A percentile compares a stretch with the other conserved stretches of the same genome.
These are phyloP conservation scores for Oxytropis ochrocephala DNA, from an alignment of 306 rosid genomes.

Conservation along the genomic window DNA sequence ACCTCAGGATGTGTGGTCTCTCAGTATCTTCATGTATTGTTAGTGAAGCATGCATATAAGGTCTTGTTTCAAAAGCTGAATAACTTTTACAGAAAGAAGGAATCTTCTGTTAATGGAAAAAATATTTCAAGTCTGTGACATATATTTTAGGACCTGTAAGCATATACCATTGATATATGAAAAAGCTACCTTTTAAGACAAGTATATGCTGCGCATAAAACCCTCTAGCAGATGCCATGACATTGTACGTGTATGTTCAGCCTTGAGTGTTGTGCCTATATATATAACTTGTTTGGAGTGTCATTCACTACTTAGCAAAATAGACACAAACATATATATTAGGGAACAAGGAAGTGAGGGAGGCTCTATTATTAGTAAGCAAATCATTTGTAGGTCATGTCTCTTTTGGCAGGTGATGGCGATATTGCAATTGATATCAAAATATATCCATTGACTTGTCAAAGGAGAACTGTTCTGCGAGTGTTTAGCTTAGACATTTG, in stretches of 20 bases:
- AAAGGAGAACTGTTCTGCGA: slow-evolving; percentile 33
- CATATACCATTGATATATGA: neutral
- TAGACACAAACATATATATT: neutral
- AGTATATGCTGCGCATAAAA: slow-evolving; percentile 28
- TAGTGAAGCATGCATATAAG: no score
- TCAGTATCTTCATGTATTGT: no score
- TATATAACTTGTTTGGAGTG: slow-evolving; percentile 14
- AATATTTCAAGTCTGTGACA: neutral
- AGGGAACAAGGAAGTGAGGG: neutral
- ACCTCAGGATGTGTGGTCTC: no score
- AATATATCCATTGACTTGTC: slow-evolving; percentile 1
- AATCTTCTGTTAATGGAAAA: neutral
- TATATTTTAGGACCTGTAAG: neutral
- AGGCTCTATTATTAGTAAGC: slow-evolving; percentile 11
- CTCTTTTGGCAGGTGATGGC: slow-evolving; percentile 20
- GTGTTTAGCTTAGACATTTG: slow-evolving; percentile 22
- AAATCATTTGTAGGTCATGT: slow-evolving; percentile 17
- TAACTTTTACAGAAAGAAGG: no score
- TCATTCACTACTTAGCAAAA: neutral
- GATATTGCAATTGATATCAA: neutral
- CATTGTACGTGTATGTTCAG: neutral
- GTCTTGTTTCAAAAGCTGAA: no score
- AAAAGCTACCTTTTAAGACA: neutral
- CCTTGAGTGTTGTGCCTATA: slow-evolving; percentile 1
- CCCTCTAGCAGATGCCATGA: slow-evolving; percentile 14